Conservation (phyloP, 2,329 filamentous ascomycete genomes). For the Claviceps lovelessii region DNA sequence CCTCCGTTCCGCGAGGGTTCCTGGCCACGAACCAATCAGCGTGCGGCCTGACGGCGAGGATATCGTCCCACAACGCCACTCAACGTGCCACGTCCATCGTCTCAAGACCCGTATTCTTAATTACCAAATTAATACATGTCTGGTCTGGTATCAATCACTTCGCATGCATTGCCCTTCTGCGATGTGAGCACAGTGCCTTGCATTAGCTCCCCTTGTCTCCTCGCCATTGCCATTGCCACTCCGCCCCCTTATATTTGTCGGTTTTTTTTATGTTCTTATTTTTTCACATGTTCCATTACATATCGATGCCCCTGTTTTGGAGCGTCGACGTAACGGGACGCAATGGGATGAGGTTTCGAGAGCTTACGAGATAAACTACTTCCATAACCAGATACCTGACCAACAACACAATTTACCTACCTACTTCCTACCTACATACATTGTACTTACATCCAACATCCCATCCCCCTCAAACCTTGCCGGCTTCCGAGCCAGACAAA, state of each 20-base stretch:
- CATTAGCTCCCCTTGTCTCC: not conserved
- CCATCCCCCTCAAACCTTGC: too few relatives aligned
- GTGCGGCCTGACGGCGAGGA: not conserved
- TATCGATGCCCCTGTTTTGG: too few relatives aligned
- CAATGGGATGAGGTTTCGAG: not conserved
- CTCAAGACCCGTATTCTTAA: too few relatives aligned
- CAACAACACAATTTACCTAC: too few relatives aligned
- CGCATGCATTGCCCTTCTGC: not conserved
- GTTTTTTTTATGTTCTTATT: not conserved
- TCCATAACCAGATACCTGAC: too few relatives aligned
- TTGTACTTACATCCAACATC: too few relatives aligned
- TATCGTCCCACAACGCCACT: not conserved
- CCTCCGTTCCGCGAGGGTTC: constrained; percentile 11
- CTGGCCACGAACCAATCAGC: not conserved
- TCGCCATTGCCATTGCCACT: not conserved
- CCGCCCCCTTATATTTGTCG: not conserved
- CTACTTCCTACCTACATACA: too few relatives aligned
- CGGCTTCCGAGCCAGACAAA: too few relatives aligned
- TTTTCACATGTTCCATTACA: too few relatives aligned
- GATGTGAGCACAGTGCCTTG: not conserved
- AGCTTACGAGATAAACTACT: not conserved
- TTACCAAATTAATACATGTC: too few relatives aligned
- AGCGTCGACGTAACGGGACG: too few relatives aligned
- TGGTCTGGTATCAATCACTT: not conserved
- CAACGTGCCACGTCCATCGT: not conserved